Base-by-base conservation (phyloP, 192 early-diverging fungal genomes). In the Blastocladiella britannica region DNA sequence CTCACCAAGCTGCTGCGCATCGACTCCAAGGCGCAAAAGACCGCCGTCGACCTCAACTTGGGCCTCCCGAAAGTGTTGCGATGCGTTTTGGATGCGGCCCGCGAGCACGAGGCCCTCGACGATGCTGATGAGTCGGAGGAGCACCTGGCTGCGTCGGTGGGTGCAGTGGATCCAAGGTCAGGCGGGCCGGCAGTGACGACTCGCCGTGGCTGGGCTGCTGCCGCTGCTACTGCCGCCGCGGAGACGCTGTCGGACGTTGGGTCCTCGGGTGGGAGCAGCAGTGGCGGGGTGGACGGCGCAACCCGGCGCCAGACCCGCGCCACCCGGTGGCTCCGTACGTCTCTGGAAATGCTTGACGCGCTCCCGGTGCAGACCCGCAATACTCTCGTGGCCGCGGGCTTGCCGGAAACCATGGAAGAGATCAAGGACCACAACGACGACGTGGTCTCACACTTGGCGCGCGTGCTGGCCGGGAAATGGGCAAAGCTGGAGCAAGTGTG, bases 281-380 rank as follows among this genome's bases (percentile, higher is more conserved):
- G 69, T 78, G 53, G 65, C 65, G 66, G 20, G 37, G 47, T 28
- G 15, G 7, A 26, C 15, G 51, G 20, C 7, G 7, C 37, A 29
- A 55, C 57, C 25, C 24, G 27, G 24, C 5, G 30, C 24, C 52
- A 28, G 20, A 53, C 26, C 26, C 51, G 26, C 47, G 24, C 9
- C 30, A 24, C 30, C 30, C 15, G 61, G 25, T 51, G 54, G 15
- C 22, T 60, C 26, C 28, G 15, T 53, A 29, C 72, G 64, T 62
- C 66, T 23, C 30, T 79, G 31, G 60, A 54, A 24, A 80, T 89
- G 12, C 62, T 96, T 29, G 74, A 78, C 3, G 72, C 71, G 24
- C 72, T 96, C 53, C 92, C 92, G 8, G 75, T 91, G 9, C 63
- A 82, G 6, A 82, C 85, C 7, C 66, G 81, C 27, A 91, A 96